Conservation (phyloP, 257 asterid genomes). For the Nicotiana otophora region DNA sequence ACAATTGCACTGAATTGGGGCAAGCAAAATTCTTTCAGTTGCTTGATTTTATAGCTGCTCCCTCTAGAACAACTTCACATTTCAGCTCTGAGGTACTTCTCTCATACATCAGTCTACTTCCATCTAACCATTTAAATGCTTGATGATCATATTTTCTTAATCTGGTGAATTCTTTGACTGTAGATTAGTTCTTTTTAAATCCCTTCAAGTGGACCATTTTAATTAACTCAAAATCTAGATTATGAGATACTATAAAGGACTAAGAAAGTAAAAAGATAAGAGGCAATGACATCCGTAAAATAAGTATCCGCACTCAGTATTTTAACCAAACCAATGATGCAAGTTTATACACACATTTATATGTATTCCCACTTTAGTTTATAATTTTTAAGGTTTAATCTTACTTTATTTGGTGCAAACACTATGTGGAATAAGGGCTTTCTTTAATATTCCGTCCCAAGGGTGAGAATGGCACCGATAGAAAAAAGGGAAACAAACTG, state of each 20-base stretch:
- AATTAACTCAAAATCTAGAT: neutral
- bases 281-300: no score
- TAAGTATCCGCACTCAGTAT: no score
- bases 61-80: slow-evolving; percentile 31
- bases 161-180: neutral
- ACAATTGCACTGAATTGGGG: slow-evolving; percentile 72
- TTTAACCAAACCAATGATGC: neutral
- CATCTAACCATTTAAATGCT: neutral
- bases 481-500: neutral
- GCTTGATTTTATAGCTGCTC: slow-evolving; percentile 49
- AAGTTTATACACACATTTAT: neutral
- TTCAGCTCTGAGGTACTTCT: slow-evolving; percentile 34
- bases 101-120: neutral
- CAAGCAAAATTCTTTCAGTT: slow-evolving; percentile 56
- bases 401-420: neutral
- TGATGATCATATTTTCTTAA: neutral
- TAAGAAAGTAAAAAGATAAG: neutral
- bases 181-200: neutral
- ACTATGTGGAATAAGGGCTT: neutral
- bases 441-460: neutral
- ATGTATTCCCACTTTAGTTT: no score
- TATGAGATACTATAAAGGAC: neutral
- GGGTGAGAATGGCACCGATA: neutral
- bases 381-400: neutral
- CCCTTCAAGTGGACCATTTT: neutral